Evolutionary conservation across 768 basidiomycete species (phyloP).

Genomic region (Phaeotremella fagi): DNA sequence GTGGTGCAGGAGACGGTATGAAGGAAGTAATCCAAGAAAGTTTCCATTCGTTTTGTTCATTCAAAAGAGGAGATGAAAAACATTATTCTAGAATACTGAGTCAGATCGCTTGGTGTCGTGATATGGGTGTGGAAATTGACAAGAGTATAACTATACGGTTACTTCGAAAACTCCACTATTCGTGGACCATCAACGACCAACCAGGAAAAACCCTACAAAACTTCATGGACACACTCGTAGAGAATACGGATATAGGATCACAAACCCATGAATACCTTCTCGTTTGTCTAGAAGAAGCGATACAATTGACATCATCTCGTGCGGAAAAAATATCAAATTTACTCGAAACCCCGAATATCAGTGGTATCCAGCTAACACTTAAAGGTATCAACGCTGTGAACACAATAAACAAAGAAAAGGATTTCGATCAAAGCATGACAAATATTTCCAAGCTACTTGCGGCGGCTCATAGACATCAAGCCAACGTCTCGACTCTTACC

Average conservation of each 20-base stretch:
- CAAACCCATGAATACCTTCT: too few relatives aligned
- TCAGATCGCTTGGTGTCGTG: neutral
- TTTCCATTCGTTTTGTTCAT: neutral
- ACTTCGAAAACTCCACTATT: constrained; percentile 5
- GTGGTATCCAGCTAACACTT: neutral
- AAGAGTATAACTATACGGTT: neutral
- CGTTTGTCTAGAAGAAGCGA: constrained; percentile 3
- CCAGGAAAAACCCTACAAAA: too few relatives aligned
- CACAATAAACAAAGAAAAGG: neutral
- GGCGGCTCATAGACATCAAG: constrained; percentile 13
- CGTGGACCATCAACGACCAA: too few relatives aligned
- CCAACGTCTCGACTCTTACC: constrained; percentile 18
- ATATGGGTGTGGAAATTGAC: neutral
- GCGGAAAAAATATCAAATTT: constrained; percentile 5
- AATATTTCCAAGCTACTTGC: constrained; percentile 5
- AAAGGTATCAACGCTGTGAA: neutral
- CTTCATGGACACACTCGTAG: too few relatives aligned
- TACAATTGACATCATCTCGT: neutral
- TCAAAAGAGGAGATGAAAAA: neutral
- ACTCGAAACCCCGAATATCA: neutral
- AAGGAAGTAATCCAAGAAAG: neutral
- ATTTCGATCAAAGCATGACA: neutral
- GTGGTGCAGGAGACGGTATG: neutral
- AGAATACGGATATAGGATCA: too few relatives aligned
- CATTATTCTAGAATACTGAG: too few relatives aligned